Conservation (phyloP, 371 early-diverging fungal species). For the Batkoa obscura region DNA sequence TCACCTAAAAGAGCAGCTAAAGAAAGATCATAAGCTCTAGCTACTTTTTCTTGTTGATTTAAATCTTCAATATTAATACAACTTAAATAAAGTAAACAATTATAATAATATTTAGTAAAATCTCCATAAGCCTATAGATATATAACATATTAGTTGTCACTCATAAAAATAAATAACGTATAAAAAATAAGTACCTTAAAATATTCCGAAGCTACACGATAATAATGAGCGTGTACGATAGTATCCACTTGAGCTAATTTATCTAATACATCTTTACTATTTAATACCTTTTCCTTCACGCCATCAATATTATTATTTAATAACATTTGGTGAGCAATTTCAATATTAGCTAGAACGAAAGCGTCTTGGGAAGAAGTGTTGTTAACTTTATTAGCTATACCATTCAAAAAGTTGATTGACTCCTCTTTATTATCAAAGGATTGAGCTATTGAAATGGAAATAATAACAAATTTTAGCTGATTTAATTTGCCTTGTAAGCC, state of each 20-base stretch:
- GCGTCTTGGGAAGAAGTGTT: slow-evolving; percentile 51
- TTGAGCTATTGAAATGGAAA: slow-evolving; percentile 52
- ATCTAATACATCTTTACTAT: slow-evolving; percentile 68
- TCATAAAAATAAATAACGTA: not conserved
- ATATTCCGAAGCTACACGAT: slow-evolving; percentile 86
- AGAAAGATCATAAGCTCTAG: slow-evolving; percentile 80
- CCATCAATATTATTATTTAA: slow-evolving; percentile 50
- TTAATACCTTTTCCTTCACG: slow-evolving; percentile 64
- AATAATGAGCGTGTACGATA: slow-evolving; percentile 78
- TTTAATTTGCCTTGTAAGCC: slow-evolving; percentile 90
- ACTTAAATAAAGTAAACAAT: slow-evolving; percentile 77
- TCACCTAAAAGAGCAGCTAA: slow-evolving; percentile 85
- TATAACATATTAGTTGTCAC: not conserved
- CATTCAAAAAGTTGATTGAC: slow-evolving; percentile 42
- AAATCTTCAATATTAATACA: slow-evolving; percentile 74
- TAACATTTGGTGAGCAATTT: slow-evolving; percentile 66
- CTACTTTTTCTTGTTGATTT: slow-evolving; percentile 41
- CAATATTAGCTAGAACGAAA: slow-evolving; percentile 66
- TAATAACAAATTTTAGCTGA: slow-evolving; percentile 65
- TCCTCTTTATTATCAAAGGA: slow-evolving; percentile 51
- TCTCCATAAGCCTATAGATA: slow-evolving; percentile 54
- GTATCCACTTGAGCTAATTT: slow-evolving; percentile 64
- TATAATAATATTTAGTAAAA: slow-evolving; percentile 87
- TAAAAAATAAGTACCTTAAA: slow-evolving; percentile 43
- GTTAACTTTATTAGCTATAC: slow-evolving; percentile 46